Conservation (phyloP, 148 eudicot species). For the Amaranthus palmeri region DNA sequence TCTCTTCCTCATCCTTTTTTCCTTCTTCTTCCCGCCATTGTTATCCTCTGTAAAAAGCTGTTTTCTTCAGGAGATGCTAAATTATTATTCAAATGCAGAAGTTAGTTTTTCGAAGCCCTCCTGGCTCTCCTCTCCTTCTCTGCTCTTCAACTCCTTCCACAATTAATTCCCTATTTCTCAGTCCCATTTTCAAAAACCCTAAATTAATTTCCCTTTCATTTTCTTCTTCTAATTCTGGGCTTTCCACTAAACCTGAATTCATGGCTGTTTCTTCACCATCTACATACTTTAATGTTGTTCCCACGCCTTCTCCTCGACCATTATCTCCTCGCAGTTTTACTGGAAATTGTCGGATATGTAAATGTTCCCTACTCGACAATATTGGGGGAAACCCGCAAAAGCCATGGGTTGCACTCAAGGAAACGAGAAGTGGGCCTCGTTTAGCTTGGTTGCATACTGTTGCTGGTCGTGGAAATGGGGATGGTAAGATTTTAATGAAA, state of each 20-base stretch:
- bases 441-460: slow-evolving; percentile 45
- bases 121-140: slow-evolving; percentile 23
- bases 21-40: slow-evolving; percentile 15
- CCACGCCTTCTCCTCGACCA: slow-evolving; percentile 3
- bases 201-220: slow-evolving; percentile 19
- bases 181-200: slow-evolving; percentile 10
- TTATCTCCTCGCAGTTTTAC: neutral
- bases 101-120: slow-evolving; percentile 48
- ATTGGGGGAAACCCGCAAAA: slow-evolving; percentile 18
- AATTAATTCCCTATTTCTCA: slow-evolving; percentile 7
- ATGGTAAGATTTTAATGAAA: neutral
- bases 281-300: slow-evolving; percentile 18
- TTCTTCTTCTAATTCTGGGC: slow-evolving; percentile 20
- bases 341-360: slow-evolving; percentile 31
- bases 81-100: slow-evolving; percentile 53
- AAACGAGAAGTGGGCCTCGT: slow-evolving; percentile 28
- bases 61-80: slow-evolving; percentile 15
- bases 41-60: neutral
- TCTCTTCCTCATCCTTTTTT: neutral
- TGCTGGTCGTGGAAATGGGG: slow-evolving; percentile 19
- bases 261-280: slow-evolving; percentile 13
- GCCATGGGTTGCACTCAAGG: slow-evolving; percentile 52
- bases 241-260: slow-evolving; percentile 11
- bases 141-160: slow-evolving; percentile 20
- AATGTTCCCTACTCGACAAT: slow-evolving; percentile 23